phyloP scores from a whole-genome alignment of 2,329 filamentous ascomycete species.

The Colletotrichum sp. region DNA sequence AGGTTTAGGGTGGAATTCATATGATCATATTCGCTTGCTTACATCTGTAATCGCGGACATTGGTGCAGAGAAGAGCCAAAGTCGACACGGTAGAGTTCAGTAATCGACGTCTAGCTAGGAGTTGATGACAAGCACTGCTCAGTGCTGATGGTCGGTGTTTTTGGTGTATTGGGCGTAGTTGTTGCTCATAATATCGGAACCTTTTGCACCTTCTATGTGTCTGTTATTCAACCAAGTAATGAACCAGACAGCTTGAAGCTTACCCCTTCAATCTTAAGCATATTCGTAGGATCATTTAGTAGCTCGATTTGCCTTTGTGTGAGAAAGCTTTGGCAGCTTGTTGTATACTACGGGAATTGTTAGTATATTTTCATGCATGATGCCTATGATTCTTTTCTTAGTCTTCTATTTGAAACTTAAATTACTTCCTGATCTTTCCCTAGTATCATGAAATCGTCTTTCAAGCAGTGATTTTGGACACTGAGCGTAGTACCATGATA shows the following conservation, averaged over 20 bases:
- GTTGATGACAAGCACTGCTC: neutral
- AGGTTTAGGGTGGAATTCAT: neutral
- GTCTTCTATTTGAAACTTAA: fast-evolving
- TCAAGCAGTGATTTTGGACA: fast-evolving
- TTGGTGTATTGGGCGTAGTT: neutral
- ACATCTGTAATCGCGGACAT: neutral
- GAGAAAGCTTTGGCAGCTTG: neutral
- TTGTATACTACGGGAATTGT: fast-evolving
- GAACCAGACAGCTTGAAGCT: neutral
- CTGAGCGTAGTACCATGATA: neutral
- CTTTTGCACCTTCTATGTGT: neutral
- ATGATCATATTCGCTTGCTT: neutral
- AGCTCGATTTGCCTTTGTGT: neutral
- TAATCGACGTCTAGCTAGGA: neutral
- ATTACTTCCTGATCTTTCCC: neutral
- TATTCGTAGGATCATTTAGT: neutral
- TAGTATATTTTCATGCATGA: fast-evolving
- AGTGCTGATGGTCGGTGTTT: neutral
- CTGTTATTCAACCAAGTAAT: neutral
- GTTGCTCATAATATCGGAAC: neutral
- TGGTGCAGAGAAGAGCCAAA: neutral
- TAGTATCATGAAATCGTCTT: fast-evolving
- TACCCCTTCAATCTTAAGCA: neutral
- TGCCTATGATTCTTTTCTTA: fast-evolving
- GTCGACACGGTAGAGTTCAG: neutral